phyloP scores from a whole-genome alignment of 2,329 filamentous ascomycete genomes.

The Chaetothyriales sp. region DNA sequence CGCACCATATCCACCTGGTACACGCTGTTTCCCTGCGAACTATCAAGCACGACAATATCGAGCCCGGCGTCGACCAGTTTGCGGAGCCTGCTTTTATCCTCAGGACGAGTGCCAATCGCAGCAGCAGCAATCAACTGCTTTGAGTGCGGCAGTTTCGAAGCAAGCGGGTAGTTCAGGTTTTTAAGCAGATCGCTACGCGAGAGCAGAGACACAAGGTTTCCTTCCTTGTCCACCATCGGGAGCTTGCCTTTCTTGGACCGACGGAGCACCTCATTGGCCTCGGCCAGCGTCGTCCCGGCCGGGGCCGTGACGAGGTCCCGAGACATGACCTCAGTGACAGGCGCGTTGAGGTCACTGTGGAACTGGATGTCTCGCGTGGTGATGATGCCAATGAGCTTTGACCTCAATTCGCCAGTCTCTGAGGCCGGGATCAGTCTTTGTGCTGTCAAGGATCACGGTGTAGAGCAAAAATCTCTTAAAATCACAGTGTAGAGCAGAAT shows the following conservation, averaged over 20 bases:
- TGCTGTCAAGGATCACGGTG: conserved; percentile 10
- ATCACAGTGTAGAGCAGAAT: conserved; percentile 13
- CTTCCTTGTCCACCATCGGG: conserved; percentile 70
- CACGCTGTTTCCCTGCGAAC: conserved; percentile 94
- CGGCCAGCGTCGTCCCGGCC: conserved; percentile 65
- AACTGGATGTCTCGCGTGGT: conserved; percentile 98
- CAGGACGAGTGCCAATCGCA: conserved; percentile 85
- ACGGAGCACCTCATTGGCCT: conserved; percentile 86
- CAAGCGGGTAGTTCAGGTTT: conserved; percentile 92
- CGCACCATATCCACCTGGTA: conserved; percentile 98
- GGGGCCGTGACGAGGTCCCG: conserved; percentile 83
- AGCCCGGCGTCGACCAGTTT: conserved; percentile 88
- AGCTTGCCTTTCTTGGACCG: conserved; percentile 98
- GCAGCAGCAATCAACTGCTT: conserved; percentile 96
- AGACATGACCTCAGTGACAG: conserved; percentile 86
- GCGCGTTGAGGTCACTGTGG: conserved; percentile 57
- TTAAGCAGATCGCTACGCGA: conserved; percentile 94
- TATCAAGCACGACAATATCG: conserved; percentile 90
- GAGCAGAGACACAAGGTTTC: conserved; percentile 83
- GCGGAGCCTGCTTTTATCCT: conserved; percentile 75
- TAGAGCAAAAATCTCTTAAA: too few relatives aligned
- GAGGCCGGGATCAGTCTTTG: conserved; percentile 3
- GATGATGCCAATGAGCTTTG: conserved; percentile 92
- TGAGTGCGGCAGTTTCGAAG: conserved; percentile 88
- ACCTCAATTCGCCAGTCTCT: conserved; percentile 88